Conservation (phyloP, 2,329 filamentous ascomycete species). For the Zymoseptoria ardabiliae region DNA sequence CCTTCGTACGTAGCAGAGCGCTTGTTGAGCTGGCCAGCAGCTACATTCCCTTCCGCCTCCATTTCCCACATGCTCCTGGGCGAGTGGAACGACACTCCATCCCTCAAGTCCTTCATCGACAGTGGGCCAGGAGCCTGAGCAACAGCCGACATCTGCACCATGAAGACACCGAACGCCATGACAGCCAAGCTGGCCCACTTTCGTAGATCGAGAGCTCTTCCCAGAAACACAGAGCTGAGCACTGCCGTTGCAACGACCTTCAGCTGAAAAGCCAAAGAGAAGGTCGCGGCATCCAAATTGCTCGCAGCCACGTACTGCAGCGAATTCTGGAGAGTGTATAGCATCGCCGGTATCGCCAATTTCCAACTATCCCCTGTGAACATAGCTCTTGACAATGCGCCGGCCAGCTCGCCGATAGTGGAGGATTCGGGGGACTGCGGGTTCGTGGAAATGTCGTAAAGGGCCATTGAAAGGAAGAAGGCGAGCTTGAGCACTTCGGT, state of each 20-base stretch:
- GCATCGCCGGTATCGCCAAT: constrained; percentile 74
- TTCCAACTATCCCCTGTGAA: constrained; percentile 94
- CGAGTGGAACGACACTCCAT: constrained; percentile 56
- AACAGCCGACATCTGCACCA: constrained; percentile 69
- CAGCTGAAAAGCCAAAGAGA: constrained; percentile 87
- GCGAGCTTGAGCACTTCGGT: constrained; percentile 87
- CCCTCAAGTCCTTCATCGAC: constrained; percentile 54
- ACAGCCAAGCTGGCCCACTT: constrained; percentile 77
- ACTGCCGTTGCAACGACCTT: constrained; percentile 89
- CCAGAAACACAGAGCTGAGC: constrained; percentile 74
- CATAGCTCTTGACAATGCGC: constrained; percentile 69
- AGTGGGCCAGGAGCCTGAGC: constrained; percentile 47
- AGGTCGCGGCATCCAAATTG: constrained; percentile 85
- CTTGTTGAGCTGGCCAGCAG: constrained; percentile 42
- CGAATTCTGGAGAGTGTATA: constrained; percentile 91
- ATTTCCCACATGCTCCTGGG: constrained; percentile 73
- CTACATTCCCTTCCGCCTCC: constrained; percentile 53
- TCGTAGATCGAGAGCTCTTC: constrained; percentile 59
- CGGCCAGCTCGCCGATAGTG: constrained; percentile 50
- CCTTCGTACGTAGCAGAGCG: constrained; percentile 87
- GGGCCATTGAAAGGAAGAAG: constrained; percentile 75
- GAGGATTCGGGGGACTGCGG: constrained; percentile 73
- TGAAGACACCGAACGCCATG: constrained; percentile 71
- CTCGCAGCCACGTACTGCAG: constrained; percentile 86
- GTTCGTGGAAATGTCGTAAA: constrained; percentile 78